Evolutionary conservation across 2,329 filamentous ascomycete species (phyloP), one percentile per base, ranked within the genome.

Genomic region (Chrysoporthe cubensis): DNA sequence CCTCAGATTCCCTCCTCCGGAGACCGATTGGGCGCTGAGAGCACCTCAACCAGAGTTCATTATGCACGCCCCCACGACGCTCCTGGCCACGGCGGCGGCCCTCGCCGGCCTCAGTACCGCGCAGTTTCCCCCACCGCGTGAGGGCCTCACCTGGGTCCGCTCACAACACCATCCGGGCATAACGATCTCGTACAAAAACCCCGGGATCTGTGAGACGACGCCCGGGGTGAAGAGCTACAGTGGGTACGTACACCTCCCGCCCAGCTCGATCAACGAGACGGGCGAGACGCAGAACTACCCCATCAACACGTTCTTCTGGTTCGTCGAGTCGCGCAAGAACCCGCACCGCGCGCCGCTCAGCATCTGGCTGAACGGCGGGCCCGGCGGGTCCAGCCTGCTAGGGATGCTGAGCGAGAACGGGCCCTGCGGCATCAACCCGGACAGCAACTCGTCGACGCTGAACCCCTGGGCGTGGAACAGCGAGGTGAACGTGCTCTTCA

Each of bases 251-350:
- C 83, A 86, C 74, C 80, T 89, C 4, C 85, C 85, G 2, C 80
- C 82, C 2, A 80, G 79, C 40, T 77, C 81, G 1, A 71, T 81
- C 57, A 71, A 75, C 42, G 69, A 69, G 61, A 54, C 57, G 37
- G 71, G 66, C n/a, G 64, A 67, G 61, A 48, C 52, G 14, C 69
- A 79, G 37, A 72, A 77, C 46, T 85, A 87, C 71, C 75, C 85
- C 70, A 86, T 88, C 73, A 88, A 88, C 73, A 87, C 85, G n/a
- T 90, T 89, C 76, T 90, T 90, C 76, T 88, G 87, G 86, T 90
- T 88, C 73, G 85, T 90, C 69, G 87, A 89, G 72, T 80, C 87
- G 16, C 81, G 85, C 56, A 64, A 65, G 60, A 61, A 67, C 48
- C 69, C 73, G 37, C 59, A 64, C 26, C 68, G 63, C 50, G 69